These are phyloP conservation scores for Skeletonema costatum DNA, from an alignment of 108 stramenopile species.

Conservation along the genomic window DNA sequence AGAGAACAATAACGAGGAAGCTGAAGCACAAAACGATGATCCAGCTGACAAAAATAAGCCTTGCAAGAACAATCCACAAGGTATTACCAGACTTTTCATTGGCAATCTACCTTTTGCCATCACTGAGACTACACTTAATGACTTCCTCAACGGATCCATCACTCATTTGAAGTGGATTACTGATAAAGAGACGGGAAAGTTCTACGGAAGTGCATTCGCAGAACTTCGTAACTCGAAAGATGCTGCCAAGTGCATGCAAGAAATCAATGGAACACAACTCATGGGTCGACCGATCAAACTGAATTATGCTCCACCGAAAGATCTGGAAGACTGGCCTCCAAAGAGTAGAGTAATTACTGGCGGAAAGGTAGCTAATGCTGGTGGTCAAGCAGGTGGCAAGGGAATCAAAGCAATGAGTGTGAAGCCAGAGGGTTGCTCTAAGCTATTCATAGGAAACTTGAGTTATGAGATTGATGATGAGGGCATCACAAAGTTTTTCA, in stretches of 20 bases:
- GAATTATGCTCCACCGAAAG: conserved; percentile 90
- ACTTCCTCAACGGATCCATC: conserved; percentile 64
- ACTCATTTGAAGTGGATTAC: conserved; percentile 93
- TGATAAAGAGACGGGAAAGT: conserved; percentile 82
- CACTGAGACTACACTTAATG: conserved; percentile 66
- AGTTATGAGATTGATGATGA: conserved; percentile 95
- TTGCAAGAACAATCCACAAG: conserved; percentile 81
- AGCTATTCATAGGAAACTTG: conserved; percentile 93
- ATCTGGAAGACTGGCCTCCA: conserved; percentile 73
- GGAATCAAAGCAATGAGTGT: conserved; percentile 84
- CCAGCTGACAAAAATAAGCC: conserved; percentile 67
- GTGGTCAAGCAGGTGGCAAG: conserved; percentile 81
- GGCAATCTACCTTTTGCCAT: conserved; percentile 91
- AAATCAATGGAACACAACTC: conserved; percentile 70
- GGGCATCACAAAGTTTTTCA: conserved; percentile 90
- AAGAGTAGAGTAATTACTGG: conserved; percentile 67
- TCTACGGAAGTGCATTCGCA: conserved; percentile 85
- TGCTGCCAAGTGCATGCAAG: conserved; percentile 72
- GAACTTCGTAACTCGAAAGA: conserved; percentile 70
- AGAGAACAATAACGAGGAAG: conserved; percentile 11
- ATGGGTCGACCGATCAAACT: conserved; percentile 94
- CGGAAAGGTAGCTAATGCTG: conserved; percentile 45
- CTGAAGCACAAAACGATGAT: conserved; percentile 23
- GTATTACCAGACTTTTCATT: conserved; percentile 84
- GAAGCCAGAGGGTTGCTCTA: conserved; percentile 85